Conservation (phyloP, 1,139 yeast species). For the Hyphopichia burtonii region DNA sequence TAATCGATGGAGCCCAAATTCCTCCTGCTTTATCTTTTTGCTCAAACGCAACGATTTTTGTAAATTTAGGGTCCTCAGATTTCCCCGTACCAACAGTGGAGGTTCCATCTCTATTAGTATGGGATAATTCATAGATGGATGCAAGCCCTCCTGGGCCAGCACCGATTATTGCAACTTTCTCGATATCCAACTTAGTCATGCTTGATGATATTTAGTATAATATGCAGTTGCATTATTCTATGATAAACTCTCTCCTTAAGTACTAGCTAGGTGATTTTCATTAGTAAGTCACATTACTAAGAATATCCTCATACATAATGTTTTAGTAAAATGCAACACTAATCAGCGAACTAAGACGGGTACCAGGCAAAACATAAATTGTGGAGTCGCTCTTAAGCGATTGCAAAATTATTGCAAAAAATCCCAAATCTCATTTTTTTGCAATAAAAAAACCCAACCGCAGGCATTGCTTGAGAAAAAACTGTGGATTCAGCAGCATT, state of each 20-base stretch:
- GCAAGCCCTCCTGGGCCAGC: slow-evolving; percentile 42
- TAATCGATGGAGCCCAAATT: slow-evolving; percentile 30
- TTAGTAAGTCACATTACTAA: too few relatives aligned
- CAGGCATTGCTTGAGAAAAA: too few relatives aligned
- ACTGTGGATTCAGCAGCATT: background rate
- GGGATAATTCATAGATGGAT: slow-evolving; percentile 33
- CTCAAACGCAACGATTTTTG: slow-evolving; percentile 32
- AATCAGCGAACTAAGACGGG: too few relatives aligned
- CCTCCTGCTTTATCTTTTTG: slow-evolving; percentile 34
- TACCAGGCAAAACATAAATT: background rate
- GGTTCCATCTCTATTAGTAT: slow-evolving; percentile 29
- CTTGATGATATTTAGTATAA: too few relatives aligned
- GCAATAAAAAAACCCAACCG: too few relatives aligned
- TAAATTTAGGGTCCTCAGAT: slow-evolving; percentile 19
- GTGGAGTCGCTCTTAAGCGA: background rate
- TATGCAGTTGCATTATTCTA: too few relatives aligned
- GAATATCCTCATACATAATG: too few relatives aligned
- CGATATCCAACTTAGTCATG: slow-evolving; percentile 11
- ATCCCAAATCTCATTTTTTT: background rate
- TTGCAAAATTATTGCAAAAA: background rate
- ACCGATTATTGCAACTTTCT: slow-evolving; percentile 33
- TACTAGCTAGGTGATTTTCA: too few relatives aligned
- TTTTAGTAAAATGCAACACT: too few relatives aligned
- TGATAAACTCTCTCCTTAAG: too few relatives aligned
- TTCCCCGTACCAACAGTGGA: slow-evolving; percentile 22